Base-by-base conservation (phyloP, 2,329 filamentous ascomycete genomes). In the Exserohilum rostratum region DNA sequence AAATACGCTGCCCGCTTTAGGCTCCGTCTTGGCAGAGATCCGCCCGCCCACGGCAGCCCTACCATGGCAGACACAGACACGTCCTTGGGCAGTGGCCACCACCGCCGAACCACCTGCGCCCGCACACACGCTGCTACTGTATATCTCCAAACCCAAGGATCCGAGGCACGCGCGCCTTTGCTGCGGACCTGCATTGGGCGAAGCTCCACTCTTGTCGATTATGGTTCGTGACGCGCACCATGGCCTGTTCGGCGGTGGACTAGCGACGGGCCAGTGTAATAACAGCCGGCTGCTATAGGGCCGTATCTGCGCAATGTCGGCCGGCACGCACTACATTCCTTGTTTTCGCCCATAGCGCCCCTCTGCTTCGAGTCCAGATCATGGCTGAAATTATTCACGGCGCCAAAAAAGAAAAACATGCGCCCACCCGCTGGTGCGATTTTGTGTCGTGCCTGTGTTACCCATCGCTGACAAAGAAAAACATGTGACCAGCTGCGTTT, bases 221-320 rank as follows among this genome's bases (percentile, higher is more conserved):
- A 29, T 45, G 17, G 39, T 34, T 45, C 42, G 30, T 45, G 42
- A 34, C 29, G 33, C 33, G 22, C 22, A 35, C 30, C 15, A n/a
- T 31, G 12, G 42, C 29, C 42, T 20, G 29, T 40, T 30, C 25
- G 25, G 31, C 44, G 29, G n/a, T 43, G 12, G 45, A 48, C 51
- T 39, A 37, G 46, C 33, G 42, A 39, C 13, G 33, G 35, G 18
- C 46, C 22, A 45, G 29, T 49, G 51, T 54, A 50, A 57, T 55
- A 57, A 46, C 55, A 57, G 27, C 34, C 46, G 46, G 33, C 46
- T 53, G 25, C 39, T 54, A 51, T 55, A 51, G 27, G 13, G 22
- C 35, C 20, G 13, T 40, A 10, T 38, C 25, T 29, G 40, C 40
- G 22, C 29, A 33, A 47, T 50, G 43, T 40, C n/a, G 46, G n/a